phyloP scores from a whole-genome alignment of 768 basidiomycete genomes.

The Suillus lakei region DNA sequence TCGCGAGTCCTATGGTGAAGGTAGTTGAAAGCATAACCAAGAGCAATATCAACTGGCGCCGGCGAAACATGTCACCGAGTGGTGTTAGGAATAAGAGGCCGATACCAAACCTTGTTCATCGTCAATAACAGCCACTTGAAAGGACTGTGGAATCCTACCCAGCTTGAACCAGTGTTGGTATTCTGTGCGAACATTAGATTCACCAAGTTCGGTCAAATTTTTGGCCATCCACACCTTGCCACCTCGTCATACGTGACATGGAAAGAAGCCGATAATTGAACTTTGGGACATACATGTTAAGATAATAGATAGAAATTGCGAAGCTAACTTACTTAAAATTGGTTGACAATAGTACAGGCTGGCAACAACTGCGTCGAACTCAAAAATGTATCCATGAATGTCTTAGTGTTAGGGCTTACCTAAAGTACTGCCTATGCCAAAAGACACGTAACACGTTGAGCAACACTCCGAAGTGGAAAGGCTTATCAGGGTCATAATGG shows the following conservation, averaged over 20 bases:
- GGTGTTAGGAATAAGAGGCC: slow-evolving; percentile 53
- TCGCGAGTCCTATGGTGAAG: slow-evolving; percentile 45
- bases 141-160: slow-evolving; percentile 52
- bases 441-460: slow-evolving; percentile 51
- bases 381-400: not conserved
- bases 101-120: slow-evolving; percentile 8
- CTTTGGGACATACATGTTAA: slow-evolving; percentile 10
- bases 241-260: slow-evolving; percentile 37
- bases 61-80: slow-evolving; percentile 49
- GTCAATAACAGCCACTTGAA: no score
- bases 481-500: slow-evolving; percentile 44
- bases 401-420: slow-evolving; percentile 29
- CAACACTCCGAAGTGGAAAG: slow-evolving; percentile 40
- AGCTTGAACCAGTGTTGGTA: slow-evolving; percentile 69
- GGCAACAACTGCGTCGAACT: slow-evolving; percentile 43
- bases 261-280: slow-evolving; percentile 44
- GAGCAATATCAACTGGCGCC: slow-evolving; percentile 44
- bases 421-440: slow-evolving; percentile 54
- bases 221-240: slow-evolving; percentile 29
- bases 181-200: slow-evolving; percentile 38
- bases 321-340: slow-evolving; percentile 57
- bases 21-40: slow-evolving; percentile 36
- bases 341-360: slow-evolving; percentile 89
- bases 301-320: not conserved
- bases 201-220: not conserved